Evolutionary conservation across 208 protist genomes (phyloP).

Genomic region (Leishmania tarentolae): DNA sequence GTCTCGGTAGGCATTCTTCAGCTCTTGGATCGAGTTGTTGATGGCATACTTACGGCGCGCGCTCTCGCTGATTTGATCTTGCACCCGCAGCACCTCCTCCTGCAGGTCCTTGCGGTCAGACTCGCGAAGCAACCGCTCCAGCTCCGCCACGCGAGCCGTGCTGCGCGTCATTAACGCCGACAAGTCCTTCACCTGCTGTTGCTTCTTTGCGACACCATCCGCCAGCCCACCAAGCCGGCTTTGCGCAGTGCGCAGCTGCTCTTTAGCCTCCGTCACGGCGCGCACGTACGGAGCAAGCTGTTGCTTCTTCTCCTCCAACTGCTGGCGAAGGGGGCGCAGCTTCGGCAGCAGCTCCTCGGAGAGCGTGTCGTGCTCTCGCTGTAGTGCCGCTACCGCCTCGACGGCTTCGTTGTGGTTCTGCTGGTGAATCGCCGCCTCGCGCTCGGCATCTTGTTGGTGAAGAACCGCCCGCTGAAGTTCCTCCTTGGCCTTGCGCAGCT

Average conservation of each 20-base stretch:
- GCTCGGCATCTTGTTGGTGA: conserved; percentile 85
- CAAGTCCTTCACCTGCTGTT: conserved; percentile 43
- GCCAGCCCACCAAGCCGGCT: conserved; percentile 54
- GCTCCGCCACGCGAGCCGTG: conserved; percentile 42
- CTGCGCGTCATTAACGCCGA: conserved; percentile 29
- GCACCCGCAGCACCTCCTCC: conserved; percentile 66
- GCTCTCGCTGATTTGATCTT: conserved; percentile 69
- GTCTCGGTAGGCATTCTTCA: conserved; percentile 79
- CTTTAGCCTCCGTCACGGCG: conserved; percentile 67
- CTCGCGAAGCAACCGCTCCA: conserved; percentile 52
- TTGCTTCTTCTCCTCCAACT: conserved; percentile 93
- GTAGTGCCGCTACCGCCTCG: conserved; percentile 33
- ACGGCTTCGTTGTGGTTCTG: conserved; percentile 82
- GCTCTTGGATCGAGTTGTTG: conserved; percentile 81
- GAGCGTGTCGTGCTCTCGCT: conserved; percentile 66
- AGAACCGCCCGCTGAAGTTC: conserved; percentile 72
- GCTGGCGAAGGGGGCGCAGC: conserved; percentile 81
- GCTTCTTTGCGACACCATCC: conserved; percentile 26
- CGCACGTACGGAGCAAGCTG: conserved; percentile 89
- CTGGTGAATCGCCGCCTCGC: conserved; percentile 82
- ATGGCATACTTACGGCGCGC: conserved; percentile 77
- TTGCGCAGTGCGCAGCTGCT: conserved; percentile 50
- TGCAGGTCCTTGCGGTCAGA: conserved; percentile 49
- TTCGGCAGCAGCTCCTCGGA: conserved; percentile 78
- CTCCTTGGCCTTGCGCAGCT: conserved; percentile 85